Evolutionary conservation across 2,329 filamentous ascomycete species (phyloP).

Genomic region (Pseudopyrenochaeta lycopersici): DNA sequence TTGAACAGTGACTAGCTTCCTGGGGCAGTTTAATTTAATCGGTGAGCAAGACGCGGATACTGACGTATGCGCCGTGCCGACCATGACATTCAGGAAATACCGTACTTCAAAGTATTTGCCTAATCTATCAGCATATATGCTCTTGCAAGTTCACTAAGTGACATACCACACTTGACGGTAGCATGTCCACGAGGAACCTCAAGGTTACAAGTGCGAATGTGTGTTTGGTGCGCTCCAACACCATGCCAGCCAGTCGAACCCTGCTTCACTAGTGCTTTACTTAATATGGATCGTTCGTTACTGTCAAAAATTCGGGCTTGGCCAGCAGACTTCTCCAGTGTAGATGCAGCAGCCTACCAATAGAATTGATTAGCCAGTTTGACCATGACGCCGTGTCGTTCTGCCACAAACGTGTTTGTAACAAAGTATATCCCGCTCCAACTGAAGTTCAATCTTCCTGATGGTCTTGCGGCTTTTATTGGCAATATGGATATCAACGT

Average conservation of each 20-base stretch:
- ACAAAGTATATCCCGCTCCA: slow-evolving; percentile 61
- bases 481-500: slow-evolving; percentile 62
- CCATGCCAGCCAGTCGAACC: slow-evolving; percentile 58
- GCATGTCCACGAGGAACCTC: slow-evolving; percentile 61
- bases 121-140: slow-evolving; percentile 20
- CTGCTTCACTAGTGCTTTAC: slow-evolving; percentile 54
- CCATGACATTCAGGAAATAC: slow-evolving; percentile 62
- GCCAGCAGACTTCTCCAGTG: slow-evolving; percentile 58
- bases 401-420: slow-evolving; percentile 57
- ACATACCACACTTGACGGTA: slow-evolving; percentile 59
- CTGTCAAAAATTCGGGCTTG: slow-evolving; percentile 63
- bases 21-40: slow-evolving; percentile 31
- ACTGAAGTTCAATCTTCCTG: slow-evolving; percentile 60
- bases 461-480: slow-evolving; percentile 61
- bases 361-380: slow-evolving; percentile 25
- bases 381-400: neutral
- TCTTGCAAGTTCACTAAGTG: neutral
- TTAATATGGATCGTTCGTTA: slow-evolving; percentile 59
- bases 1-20: slow-evolving; percentile 62
- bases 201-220: slow-evolving; percentile 60
- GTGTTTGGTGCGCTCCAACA: slow-evolving; percentile 55
- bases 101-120: slow-evolving; percentile 66
- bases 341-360: slow-evolving; percentile 57
- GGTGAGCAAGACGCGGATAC: slow-evolving; percentile 9
- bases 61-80: slow-evolving; percentile 55